Evolutionary conservation across 306 rosid genomes (phyloP).

Genomic region (Corylus americana): DNA sequence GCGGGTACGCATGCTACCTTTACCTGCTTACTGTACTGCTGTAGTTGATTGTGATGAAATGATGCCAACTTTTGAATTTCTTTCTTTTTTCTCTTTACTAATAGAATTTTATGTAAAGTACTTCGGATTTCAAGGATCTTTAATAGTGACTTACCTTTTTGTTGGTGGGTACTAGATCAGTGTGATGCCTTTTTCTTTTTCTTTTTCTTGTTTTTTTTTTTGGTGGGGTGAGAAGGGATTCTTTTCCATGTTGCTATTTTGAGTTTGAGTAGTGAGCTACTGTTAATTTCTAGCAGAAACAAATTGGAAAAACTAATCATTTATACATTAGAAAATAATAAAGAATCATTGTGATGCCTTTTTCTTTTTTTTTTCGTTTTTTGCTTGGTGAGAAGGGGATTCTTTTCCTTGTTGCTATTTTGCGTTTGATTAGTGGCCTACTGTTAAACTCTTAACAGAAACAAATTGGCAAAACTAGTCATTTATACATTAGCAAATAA

Average conservation of each 20-base stretch:
- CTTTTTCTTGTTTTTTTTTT: background rate
- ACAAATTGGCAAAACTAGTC: background rate
- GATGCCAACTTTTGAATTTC: conserved; percentile 36
- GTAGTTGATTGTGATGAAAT: conserved; percentile 30
- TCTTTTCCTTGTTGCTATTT: conserved; percentile 7
- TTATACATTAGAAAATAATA: background rate
- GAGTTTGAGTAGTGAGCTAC: background rate
- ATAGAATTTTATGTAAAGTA: conserved; percentile 33
- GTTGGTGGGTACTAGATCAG: conserved; percentile 35
- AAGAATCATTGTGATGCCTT: conserved; percentile 25
- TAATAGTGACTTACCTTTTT: conserved; percentile 41
- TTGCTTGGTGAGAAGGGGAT: background rate
- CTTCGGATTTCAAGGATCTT: conserved; percentile 52
- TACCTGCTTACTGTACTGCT: conserved; percentile 16
- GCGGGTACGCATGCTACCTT: conserved; percentile 60
- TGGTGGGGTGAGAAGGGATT: background rate
- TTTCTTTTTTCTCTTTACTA: conserved; percentile 19
- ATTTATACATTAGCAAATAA: background rate
- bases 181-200: conserved; percentile 17
- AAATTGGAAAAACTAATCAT: background rate
- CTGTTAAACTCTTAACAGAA: background rate
- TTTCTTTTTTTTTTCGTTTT: background rate
- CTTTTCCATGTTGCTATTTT: conserved; percentile 2
- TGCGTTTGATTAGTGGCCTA: conserved; percentile 1
- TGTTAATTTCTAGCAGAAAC: background rate